These are phyloP conservation scores for Huntiella bhutanensis DNA, from an alignment of 2,329 filamentous ascomycete species.

Conservation along the genomic window DNA sequence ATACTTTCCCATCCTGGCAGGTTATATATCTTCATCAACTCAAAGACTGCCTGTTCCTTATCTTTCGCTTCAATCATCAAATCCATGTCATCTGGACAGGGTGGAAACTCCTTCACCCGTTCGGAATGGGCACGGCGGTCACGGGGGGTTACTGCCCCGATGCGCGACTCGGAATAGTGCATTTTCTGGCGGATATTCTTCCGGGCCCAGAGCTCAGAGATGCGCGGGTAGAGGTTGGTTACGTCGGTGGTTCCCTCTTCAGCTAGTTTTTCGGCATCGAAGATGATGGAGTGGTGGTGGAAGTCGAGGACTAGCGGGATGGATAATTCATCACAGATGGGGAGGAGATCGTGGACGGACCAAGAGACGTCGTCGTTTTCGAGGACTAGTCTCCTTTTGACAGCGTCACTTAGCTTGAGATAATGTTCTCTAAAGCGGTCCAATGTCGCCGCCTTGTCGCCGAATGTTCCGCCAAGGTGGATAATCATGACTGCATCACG, in stretches of 20 bases:
- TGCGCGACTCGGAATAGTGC: conserved; percentile 77
- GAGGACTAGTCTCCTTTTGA: conserved; percentile 68
- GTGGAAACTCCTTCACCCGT: conserved; percentile 60
- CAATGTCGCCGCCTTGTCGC: conserved; percentile 64
- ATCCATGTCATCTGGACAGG: conserved; percentile 68
- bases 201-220: conserved; percentile 62
- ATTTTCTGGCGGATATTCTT: conserved; percentile 87
- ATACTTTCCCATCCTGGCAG: conserved; percentile 61
- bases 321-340: conserved; percentile 80
- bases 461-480: conserved; percentile 82
- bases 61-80: conserved; percentile 99
- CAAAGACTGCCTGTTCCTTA: conserved; percentile 91
- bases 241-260: conserved; percentile 78
- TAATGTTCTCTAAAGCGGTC: conserved; percentile 66
- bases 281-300: conserved; percentile 90
- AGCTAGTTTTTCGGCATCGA: conserved; percentile 59
- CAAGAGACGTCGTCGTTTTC: conserved; percentile 92
- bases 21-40: conserved; percentile 75
- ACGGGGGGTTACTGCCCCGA: conserved; percentile 27
- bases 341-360: conserved; percentile 79
- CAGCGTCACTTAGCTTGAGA: conserved; percentile 38
- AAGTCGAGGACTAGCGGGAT: conserved; percentile 86
- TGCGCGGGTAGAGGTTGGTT: conserved; percentile 51
- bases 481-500: conserved; percentile 85
- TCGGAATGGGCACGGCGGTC: conserved; percentile 74